Evolutionary conservation across 139 green algal genomes (phyloP).

Genomic region (Asterochloris erici): DNA sequence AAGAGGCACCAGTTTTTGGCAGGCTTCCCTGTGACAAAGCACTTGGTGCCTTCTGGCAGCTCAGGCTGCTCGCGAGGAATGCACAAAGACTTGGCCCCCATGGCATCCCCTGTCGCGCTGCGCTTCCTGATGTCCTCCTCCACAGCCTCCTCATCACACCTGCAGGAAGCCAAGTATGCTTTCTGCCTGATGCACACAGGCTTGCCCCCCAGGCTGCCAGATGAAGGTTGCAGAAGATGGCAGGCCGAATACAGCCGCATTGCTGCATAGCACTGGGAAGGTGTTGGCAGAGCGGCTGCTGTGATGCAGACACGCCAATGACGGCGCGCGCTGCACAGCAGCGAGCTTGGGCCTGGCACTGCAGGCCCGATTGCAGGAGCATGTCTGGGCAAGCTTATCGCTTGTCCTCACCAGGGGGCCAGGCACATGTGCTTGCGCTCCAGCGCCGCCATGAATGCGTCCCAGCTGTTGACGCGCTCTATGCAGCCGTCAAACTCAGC

Average conservation of each 20-base stretch:
- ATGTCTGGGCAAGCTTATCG: no score
- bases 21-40: conserved; percentile 90
- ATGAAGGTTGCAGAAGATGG: no score
- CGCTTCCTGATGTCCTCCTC: conserved; percentile 94
- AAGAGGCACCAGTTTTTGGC: conserved; percentile 96
- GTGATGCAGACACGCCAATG: no score
- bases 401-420: conserved; percentile 78
- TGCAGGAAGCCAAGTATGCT: background rate
- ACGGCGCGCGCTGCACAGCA: no score
- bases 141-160: conserved; percentile 67
- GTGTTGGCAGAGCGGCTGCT: no score
- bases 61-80: conserved; percentile 92
- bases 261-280: no score
- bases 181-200: no score
- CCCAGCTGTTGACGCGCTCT: conserved; percentile 73
- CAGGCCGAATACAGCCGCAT: no score
- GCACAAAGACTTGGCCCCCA: conserved; percentile 96
- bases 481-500: conserved; percentile 56
- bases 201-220: no score
- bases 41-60: conserved; percentile 82
- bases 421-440: conserved; percentile 89
- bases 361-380: no score
- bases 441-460: conserved; percentile 93
- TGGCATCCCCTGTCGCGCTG: conserved; percentile 67
- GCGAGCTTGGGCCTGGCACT: no score